Evolutionary conservation across 495 filamentous ascomycete genomes (phyloP).

Genomic region (Viridothelium virens): DNA sequence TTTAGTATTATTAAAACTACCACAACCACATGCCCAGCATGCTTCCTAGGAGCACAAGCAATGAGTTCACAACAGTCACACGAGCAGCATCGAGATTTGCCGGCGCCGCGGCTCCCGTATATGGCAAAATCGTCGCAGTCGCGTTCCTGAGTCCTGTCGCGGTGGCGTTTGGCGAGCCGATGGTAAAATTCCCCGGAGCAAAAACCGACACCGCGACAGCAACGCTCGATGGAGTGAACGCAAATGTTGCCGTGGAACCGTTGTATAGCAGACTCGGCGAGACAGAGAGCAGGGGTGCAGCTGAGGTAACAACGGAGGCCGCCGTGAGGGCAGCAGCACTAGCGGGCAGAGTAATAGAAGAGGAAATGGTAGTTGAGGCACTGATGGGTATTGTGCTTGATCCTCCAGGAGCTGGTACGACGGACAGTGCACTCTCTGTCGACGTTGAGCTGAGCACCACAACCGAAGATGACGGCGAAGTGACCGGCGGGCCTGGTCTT

Average conservation of each 20-base stretch:
- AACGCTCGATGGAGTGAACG: neutral
- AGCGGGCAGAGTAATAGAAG: neutral
- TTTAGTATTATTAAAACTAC: neutral
- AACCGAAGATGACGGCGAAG: neutral
- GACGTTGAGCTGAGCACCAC: neutral
- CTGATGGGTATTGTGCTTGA: neutral
- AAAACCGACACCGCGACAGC: neutral
- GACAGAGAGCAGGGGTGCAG: neutral
- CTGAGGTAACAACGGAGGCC: neutral
- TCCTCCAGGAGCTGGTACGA: neutral
- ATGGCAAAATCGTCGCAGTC: constrained; percentile 3
- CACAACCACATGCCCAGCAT: constrained; percentile 10
- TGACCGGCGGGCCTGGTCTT: neutral
- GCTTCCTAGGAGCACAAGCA: constrained; percentile 1
- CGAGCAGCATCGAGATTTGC: neutral
- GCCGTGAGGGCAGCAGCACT: neutral
- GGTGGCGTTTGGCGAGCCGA: neutral
- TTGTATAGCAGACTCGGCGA: constrained; percentile 3
- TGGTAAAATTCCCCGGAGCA: neutral
- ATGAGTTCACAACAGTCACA: neutral
- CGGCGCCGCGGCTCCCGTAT: neutral
- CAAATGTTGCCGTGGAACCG: neutral
- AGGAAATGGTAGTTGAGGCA: neutral
- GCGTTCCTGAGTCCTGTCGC: neutral
- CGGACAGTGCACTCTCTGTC: neutral